Evolutionary conservation across 352 stramenopile species (phyloP), one percentile per base, ranked within the genome.

Genomic region (Blastocystis sp.): DNA sequence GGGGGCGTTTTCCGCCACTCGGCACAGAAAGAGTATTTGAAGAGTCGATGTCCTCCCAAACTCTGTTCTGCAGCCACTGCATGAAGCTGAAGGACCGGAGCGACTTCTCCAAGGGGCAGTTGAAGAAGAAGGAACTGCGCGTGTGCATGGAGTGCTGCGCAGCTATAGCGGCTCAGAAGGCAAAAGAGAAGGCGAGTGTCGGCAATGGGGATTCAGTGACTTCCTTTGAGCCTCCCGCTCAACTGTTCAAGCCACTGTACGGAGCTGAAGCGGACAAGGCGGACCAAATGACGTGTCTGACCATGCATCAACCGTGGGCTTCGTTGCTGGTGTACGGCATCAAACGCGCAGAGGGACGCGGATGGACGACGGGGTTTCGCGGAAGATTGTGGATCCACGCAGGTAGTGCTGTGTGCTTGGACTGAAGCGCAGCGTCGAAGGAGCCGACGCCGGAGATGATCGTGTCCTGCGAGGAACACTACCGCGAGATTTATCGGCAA

Each of bases 291-390:
- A 81, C 50, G 16, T 81, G 71, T 50, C 55, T 81, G 21, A 65
- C 71, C 13, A 81, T 81, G 71, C 71, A 81, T 37, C 71, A 81
- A n/a, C 71, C 71, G 6, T 81, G 71, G 71, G 71, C 71, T n/a
- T 81, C 71, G 2, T 33, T 81, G 59, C 45, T 81, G 31, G 71
- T 81, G 31, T 81, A 81, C 37, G 71, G 71, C 19, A 81, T 81
- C 37, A 81, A 81, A 31, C 24, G 71, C 12, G 71, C 41, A 19
- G 71, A 81, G 35, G 71, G 71, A 50, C 19, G 71, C 21, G 71
- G 71, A n/a, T 81, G 71, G 71, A 81, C 62, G 31, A 81, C 71
- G 6, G 71, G 66, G 29, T 81, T 81, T 33, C 71, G 71, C 10
- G 71, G 71, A 1, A 45, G 71, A 63, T 63, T 81, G 21, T 81